Base-by-base conservation (phyloP, 192 early-diverging fungal species). In the Backusella morwellensis region DNA sequence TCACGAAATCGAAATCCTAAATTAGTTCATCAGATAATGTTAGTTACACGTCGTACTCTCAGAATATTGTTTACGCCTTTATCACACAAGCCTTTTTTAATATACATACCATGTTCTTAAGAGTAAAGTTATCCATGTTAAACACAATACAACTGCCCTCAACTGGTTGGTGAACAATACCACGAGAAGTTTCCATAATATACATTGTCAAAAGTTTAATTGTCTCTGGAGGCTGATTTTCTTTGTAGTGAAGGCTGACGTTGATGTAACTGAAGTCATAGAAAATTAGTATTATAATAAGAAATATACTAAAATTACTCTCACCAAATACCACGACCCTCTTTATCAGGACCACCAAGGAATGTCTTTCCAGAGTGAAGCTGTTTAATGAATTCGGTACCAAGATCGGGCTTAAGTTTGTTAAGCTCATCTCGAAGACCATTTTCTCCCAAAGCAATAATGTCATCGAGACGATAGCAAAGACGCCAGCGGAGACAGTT, bases 121-220 rank as follows among this genome's bases (percentile, higher is more conserved):
- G 72, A 12, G 90, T 85, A 71, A 95, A 94, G 9, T 90, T 89
- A 29, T 88, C 90, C 72, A 96, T 82, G 80, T 97, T 93, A 74
- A 96, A 95, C 26, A 96, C 82, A 72, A 96, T 78, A 72, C 90
- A 90, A 0, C 87, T 86, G 38, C 91, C 90, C 80, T 94, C 93
- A 26, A 92, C 80, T n/a, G 93, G 93, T 40, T 88, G 85, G 42
- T 79, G 75, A 56, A 91, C 87, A 63, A 94, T 82, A 81, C 88
- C 78, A 29, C 93, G 90, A 80, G 88, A 83, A 26, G 88, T 89
- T 76, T 94, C 93, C 93, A 93, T 91, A 77, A 90, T 88, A 80
- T 87, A 92, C 63, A 94, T 83, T 34, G 92, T 86, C 71, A 90
- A 90, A 68, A 88, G 85, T 70, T 92, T 88, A 47, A 92, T 83